Evolutionary conservation across 371 early-diverging fungal genomes (phyloP).

Genomic region (Mucor irregularis): DNA sequence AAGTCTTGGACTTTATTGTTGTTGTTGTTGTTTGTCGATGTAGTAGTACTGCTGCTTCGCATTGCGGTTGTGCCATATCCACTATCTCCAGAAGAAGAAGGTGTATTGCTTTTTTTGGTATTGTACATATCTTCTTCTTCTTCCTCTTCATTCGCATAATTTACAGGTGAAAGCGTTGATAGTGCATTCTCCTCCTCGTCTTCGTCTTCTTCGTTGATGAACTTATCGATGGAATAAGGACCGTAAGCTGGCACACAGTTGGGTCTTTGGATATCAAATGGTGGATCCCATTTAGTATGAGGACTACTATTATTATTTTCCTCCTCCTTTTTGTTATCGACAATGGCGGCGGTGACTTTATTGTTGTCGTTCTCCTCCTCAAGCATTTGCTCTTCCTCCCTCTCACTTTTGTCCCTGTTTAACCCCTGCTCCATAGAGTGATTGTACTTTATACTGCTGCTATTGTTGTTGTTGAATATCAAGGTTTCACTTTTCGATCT

Average conservation of each 20-base stretch:
- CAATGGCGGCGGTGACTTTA: too few relatives aligned
- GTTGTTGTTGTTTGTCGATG: constrained; percentile 1
- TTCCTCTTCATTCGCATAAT: background rate
- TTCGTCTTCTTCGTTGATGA: constrained; percentile 1
- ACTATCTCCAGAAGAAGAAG: constrained; percentile 28
- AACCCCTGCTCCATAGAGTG: background rate
- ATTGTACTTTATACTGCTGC: background rate
- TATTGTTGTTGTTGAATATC: background rate
- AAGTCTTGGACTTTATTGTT: constrained; percentile 13
- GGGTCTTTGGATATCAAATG: constrained; percentile 17
- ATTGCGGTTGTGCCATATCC: constrained; percentile 18
- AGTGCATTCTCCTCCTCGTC: background rate
- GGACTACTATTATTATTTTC: background rate
- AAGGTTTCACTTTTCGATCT: constrained; percentile 9
- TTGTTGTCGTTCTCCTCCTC: background rate
- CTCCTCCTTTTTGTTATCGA: background rate
- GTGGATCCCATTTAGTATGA: constrained; percentile 1
- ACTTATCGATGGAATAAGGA: constrained; percentile 1
- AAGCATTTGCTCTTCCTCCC: background rate
- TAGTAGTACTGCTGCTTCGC: constrained; percentile 1
- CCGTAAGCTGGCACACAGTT: constrained; percentile 21
- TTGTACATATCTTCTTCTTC: constrained; percentile 10
- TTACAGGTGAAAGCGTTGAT: background rate
- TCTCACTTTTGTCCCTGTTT: background rate
- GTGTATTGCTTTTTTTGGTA: constrained; percentile 14